Evolutionary conservation across 1,284 basidiomycete species (phyloP), one percentile per base, ranked within the genome.

Genomic region (Apiotrichum laibachii): DNA sequence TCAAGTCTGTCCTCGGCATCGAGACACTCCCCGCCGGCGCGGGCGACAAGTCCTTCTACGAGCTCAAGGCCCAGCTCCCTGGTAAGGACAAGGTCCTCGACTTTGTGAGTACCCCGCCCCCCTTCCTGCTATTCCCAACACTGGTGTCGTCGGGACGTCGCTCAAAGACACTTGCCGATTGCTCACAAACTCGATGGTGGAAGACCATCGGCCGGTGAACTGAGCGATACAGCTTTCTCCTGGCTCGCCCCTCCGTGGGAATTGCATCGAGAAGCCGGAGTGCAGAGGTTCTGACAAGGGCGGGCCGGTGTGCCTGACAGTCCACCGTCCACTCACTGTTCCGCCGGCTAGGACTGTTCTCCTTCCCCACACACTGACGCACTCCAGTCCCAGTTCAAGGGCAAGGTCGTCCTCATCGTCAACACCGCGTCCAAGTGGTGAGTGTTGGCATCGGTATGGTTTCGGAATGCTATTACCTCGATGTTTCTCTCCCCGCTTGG

Each of bases 381-480:
- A 44, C 10, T 7, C 26, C 50, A 74, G 71, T 54, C 68, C 19
- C 62, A 65, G 4, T 60, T 80, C 64, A 79, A 81, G 64, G 82
- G 81, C 68, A 82, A 84, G 67, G 79, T 80, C 53, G 80, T 82
- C 26, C 70, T 84, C 47, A 78, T 83, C 63, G 79, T 82, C 66
- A 83, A 83, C 74, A 81, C 80, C 3, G 83, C 83, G 4, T 80
- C 78, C 60, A 80, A 82, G 68, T 79, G 77, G 76, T 74, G 50
- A 57, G 77, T 70, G 21, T 2, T 13, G 1, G 13, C 35, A 21
- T 12, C 15, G 26, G 26, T 31, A 13, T 7, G 7, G 26, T 31
- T 31, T 31, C 26, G 26, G 26, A 31, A 31, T 31, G 26, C 7
- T 31, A 31, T n/a, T n/a, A n/a, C n/a, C n/a, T n/a, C n/a, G n/a